phyloP scores from a whole-genome alignment of 2,329 filamentous ascomycete species.

The Eutypa lata region DNA sequence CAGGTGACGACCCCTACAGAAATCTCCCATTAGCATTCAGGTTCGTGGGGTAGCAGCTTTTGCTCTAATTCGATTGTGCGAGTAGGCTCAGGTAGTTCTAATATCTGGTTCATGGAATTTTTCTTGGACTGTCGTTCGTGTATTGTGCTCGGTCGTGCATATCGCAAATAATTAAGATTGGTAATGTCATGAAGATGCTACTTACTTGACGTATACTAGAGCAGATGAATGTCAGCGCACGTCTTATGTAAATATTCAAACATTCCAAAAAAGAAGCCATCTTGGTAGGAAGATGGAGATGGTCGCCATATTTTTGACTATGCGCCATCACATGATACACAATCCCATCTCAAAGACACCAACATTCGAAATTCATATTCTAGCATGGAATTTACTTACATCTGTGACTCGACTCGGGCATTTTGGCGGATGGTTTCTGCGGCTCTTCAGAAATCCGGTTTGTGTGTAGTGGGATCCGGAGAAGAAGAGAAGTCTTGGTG shows the following conservation, averaged over 20 bases:
- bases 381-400: conserved; percentile 56
- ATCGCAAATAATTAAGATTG: background rate
- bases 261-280: background rate
- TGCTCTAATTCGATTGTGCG: background rate
- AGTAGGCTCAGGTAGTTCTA: background rate
- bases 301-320: background rate
- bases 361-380: too few species aligned
- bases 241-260: conserved; percentile 12
- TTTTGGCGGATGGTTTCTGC: conserved; percentile 59
- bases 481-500: conserved; percentile 38
- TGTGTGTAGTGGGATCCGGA: conserved; percentile 29
- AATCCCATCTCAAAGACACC: background rate
- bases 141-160: conserved; percentile 1
- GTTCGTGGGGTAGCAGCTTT: conserved; percentile 1
- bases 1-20: conserved; percentile 87
- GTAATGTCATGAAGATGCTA: conserved; percentile 26
- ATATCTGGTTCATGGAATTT: too few species aligned
- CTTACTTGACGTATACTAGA: conserved; percentile 88
- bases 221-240: conserved; percentile 35
- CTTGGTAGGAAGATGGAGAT: background rate
- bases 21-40: conserved; percentile 18
- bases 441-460: conserved; percentile 45
- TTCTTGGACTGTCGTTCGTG: too few species aligned
- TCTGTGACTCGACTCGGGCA: conserved; percentile 86
- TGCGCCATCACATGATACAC: background rate